Base-by-base conservation (phyloP, 352 stramenopile genomes). In the Globisporangium iwayamae region DNA sequence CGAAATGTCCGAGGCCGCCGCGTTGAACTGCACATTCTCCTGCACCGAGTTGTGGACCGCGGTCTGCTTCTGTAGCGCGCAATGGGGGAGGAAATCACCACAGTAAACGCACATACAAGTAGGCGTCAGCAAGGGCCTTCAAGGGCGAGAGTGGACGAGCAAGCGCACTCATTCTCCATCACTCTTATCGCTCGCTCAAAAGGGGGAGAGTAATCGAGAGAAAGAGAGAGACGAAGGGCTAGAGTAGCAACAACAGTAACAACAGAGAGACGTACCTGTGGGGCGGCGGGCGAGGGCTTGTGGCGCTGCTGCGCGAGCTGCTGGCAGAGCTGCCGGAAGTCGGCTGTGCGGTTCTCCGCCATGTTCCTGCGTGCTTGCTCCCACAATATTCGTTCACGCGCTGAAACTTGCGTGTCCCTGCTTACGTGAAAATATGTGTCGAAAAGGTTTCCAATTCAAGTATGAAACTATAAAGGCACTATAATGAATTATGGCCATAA, bases 1-100 rank as follows among this genome's bases (percentile, higher is more conserved):
- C 13, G 85, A 94, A 50, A 94, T 85, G 55, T 92, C 85, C 22
- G 78, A 90, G 20, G 85, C 85, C 0, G 83, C 81, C 10, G 83
- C 83, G 60, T 91, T 94, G 63, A 94, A 94, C 63, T 92, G 80
- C 7, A 73, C 76, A 68, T 89, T 91, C 71, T 92, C 82, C 57
- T 88, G 75, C 30, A 91, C 71, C 16, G 76, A 71, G 25, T 71
- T 76, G 20, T 76, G 79, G 7, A 34, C 22, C 16, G 16, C 36
- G 13, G 67, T 58, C 20, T 75, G 73, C 75, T 90, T 76, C 70
- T 75, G 62, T 58, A 22, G 10, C 36, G 7, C 32, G 22, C 13
- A 7, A 28, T 22, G 22, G 13, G 16, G 32, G 22, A 25, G 22
- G n/a, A 34, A 18, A 13, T 14, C 52, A 3, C 18, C n/a, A 60